phyloP scores from a whole-genome alignment of 345 rosid species.

The Noccaea bulbosa region DNA sequence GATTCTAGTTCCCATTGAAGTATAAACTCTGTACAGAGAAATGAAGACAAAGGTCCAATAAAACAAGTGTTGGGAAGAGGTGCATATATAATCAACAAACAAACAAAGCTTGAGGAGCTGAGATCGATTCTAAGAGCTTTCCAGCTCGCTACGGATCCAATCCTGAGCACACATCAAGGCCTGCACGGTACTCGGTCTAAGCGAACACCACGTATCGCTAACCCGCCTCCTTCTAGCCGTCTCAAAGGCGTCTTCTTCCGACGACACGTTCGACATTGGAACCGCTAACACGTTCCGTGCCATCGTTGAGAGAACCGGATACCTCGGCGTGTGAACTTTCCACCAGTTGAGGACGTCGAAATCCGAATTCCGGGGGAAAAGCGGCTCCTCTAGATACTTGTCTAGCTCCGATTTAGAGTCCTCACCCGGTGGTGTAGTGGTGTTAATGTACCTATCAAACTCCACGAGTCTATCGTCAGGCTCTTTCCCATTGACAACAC shows the following conservation, averaged over 20 bases:
- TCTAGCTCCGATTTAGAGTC: slow-evolving; percentile 67
- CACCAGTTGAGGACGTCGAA: slow-evolving; percentile 79
- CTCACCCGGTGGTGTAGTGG: slow-evolving; percentile 51
- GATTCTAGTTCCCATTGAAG: neutral
- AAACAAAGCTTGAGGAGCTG: slow-evolving; percentile 18
- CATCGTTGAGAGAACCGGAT: slow-evolving; percentile 82
- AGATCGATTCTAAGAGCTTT: slow-evolving; percentile 41
- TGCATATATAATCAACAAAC: slow-evolving; percentile 25
- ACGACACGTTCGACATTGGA: slow-evolving; percentile 61
- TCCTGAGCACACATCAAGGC: slow-evolving; percentile 84
- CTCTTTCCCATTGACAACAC: slow-evolving; percentile 42
- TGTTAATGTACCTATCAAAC: slow-evolving; percentile 66
- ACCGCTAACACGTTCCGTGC: slow-evolving; percentile 68
- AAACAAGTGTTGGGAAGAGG: slow-evolving; percentile 24
- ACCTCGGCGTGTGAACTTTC: slow-evolving; percentile 78
- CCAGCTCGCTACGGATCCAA: slow-evolving; percentile 67
- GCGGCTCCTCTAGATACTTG: slow-evolving; percentile 84
- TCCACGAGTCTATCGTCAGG: slow-evolving; percentile 61
- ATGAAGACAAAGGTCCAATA: neutral
- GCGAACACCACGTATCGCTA: slow-evolving; percentile 57
- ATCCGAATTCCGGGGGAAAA: slow-evolving; percentile 71
- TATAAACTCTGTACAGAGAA: slow-evolving; percentile 16
- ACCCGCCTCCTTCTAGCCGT: slow-evolving; percentile 51
- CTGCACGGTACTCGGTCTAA: slow-evolving; percentile 61
- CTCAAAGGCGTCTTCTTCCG: slow-evolving; percentile 48